Conservation (phyloP, 2,329 filamentous ascomycete species). For the Fusarium sp. region DNA sequence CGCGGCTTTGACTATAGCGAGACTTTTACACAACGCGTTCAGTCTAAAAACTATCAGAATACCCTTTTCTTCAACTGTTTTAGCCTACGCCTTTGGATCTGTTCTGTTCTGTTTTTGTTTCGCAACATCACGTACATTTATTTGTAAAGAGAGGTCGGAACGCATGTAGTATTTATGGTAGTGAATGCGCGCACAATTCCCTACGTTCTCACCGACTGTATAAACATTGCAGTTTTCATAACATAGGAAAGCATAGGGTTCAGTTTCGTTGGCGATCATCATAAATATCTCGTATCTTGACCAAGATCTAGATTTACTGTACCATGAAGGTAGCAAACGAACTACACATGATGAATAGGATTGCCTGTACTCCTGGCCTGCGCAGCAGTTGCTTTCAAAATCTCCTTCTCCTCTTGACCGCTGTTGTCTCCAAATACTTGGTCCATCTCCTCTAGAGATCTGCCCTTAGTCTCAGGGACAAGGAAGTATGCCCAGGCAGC, state of each 20-base stretch:
- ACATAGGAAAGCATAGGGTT: not conserved
- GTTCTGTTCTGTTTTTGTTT: too few species aligned
- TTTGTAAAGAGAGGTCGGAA: too few species aligned
- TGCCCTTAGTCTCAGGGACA: slow-evolving; percentile 69
- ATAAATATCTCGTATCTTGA: too few species aligned
- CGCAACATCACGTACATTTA: too few species aligned
- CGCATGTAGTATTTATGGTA: not conserved
- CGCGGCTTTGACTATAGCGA: not conserved
- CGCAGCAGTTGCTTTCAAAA: not conserved
- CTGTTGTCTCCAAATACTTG: slow-evolving; percentile 66
- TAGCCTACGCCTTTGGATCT: too few species aligned
- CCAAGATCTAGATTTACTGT: not conserved
- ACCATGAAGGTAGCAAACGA: not conserved
- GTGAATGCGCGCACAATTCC: not conserved
- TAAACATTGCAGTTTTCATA: not conserved
- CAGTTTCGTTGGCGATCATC: not conserved
- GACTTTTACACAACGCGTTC: not conserved
- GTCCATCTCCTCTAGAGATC: slow-evolving; percentile 66
- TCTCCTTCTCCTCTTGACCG: slow-evolving; percentile 4
- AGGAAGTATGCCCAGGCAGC: slow-evolving; percentile 70
- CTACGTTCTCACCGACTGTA: not conserved
- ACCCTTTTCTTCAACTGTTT: too few species aligned
- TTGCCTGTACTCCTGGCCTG: not conserved
- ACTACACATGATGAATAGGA: not conserved
- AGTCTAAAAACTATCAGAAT: not conserved